These are phyloP conservation scores for Zymoseptoria brevis DNA, from an alignment of 2,329 filamentous ascomycete genomes.

Conservation along the genomic window DNA sequence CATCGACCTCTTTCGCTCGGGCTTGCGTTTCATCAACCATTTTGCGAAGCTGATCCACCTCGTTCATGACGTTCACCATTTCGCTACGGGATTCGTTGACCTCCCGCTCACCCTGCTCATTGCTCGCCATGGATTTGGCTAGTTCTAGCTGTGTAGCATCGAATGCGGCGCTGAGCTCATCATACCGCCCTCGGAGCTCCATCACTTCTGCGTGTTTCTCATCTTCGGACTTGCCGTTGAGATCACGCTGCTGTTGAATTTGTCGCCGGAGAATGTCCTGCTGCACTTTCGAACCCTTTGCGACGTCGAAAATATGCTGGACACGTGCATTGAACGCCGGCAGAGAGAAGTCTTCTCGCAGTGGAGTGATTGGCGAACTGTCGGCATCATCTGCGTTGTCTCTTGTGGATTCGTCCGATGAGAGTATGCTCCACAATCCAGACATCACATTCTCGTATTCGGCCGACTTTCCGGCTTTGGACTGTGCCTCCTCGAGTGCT, in stretches of 20 bases:
- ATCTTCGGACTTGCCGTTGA: slow-evolving; percentile 77
- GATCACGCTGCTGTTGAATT: slow-evolving; percentile 88
- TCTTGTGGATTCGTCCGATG: slow-evolving; percentile 29
- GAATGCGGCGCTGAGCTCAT: slow-evolving; percentile 19
- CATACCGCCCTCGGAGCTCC: slow-evolving; percentile 25
- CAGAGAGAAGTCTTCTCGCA: slow-evolving; percentile 55
- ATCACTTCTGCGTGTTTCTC: slow-evolving; percentile 35
- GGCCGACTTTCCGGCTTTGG: slow-evolving; percentile 35
- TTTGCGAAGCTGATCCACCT: slow-evolving; percentile 24
- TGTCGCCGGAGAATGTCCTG: slow-evolving; percentile 83
- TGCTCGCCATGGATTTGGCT: slow-evolving; percentile 21
- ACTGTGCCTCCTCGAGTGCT: slow-evolving; percentile 16
- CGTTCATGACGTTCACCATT: slow-evolving; percentile 37
- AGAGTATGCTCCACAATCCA: slow-evolving; percentile 47
- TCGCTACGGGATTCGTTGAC: slow-evolving; percentile 27
- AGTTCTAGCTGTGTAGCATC: slow-evolving; percentile 27
- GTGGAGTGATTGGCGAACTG: slow-evolving; percentile 9
- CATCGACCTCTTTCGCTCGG: slow-evolving; percentile 28
- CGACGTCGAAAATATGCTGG: slow-evolving; percentile 66
- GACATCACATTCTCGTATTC: slow-evolving; percentile 49
- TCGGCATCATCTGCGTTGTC: slow-evolving; percentile 50
- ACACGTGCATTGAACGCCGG: slow-evolving; percentile 70
- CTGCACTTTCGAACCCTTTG: slow-evolving; percentile 75
- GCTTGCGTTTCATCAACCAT: slow-evolving; percentile 26
- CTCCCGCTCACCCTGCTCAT: slow-evolving; percentile 24